Evolutionary conservation across 2,329 filamentous ascomycete genomes (phyloP).

Genomic region (Fusarium dimerum): DNA sequence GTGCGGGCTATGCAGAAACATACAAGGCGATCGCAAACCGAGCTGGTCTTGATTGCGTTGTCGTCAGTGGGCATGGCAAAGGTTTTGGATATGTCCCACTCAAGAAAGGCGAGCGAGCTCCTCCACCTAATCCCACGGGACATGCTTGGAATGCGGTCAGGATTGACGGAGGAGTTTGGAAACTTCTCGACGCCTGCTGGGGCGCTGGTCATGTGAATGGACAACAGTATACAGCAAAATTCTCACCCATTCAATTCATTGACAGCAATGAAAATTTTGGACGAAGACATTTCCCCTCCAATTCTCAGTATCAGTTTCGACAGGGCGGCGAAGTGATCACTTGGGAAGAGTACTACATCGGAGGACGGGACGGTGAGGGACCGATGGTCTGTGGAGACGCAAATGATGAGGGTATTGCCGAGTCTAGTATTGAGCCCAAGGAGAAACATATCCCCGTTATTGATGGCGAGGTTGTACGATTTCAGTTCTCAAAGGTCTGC

Average conservation of each 20-base stretch:
- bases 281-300: slow-evolving; percentile 72
- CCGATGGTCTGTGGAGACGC: slow-evolving; percentile 48
- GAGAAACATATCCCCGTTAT: slow-evolving; percentile 58
- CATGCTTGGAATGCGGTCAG: slow-evolving; percentile 95
- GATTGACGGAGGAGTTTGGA: slow-evolving; percentile 87
- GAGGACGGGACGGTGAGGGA: slow-evolving; percentile 52
- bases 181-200: slow-evolving; percentile 91
- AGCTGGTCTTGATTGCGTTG: slow-evolving; percentile 75
- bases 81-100: slow-evolving; percentile 73
- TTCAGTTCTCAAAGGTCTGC: slow-evolving; percentile 79
- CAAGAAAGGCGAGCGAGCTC: slow-evolving; percentile 63
- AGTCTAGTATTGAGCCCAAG: slow-evolving; percentile 59
- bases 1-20: slow-evolving; percentile 84
- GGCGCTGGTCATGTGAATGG: slow-evolving; percentile 68
- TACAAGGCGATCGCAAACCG: slow-evolving; percentile 77
- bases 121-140: slow-evolving; percentile 60
- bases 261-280: slow-evolving; percentile 78
- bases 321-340: slow-evolving; percentile 65
- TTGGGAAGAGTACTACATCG: slow-evolving; percentile 83
- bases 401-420: slow-evolving; percentile 52
- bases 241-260: slow-evolving; percentile 64
- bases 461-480: slow-evolving; percentile 62
- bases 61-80: slow-evolving; percentile 81
- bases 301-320: slow-evolving; percentile 71
- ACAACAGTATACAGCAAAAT: slow-evolving; percentile 65